phyloP scores from a whole-genome alignment of 1,284 basidiomycete species.

The Melampsora americana region DNA sequence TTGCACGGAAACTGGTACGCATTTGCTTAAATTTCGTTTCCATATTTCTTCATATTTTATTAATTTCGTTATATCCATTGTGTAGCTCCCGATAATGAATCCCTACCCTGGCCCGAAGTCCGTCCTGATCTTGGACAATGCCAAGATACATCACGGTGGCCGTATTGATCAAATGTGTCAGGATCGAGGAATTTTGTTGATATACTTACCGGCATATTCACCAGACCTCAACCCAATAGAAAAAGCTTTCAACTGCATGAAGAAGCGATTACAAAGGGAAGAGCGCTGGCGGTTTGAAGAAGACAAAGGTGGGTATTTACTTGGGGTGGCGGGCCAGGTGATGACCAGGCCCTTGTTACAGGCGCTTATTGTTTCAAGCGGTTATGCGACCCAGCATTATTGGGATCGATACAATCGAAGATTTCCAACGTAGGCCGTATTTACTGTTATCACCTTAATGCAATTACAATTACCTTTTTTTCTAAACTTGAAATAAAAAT shows the following conservation, averaged over 20 bases:
- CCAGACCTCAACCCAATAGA: conserved; percentile 23
- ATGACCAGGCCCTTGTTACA: neutral
- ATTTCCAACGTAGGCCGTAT: no score
- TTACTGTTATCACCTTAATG: no score
- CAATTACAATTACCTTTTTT: no score
- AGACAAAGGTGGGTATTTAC: neutral
- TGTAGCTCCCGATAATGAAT: conserved; percentile 11
- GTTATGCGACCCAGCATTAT: neutral
- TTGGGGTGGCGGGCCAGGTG: neutral
- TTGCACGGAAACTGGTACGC: neutral
- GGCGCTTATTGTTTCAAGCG: neutral
- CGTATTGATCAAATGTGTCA: neutral
- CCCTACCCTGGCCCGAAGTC: neutral
- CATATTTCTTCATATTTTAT: neutral
- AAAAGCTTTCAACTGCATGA: conserved; percentile 6
- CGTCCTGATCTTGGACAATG: conserved; percentile 14
- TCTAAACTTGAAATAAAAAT: no score
- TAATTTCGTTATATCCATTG: neutral
- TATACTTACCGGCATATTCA: conserved; percentile 20
- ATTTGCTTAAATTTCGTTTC: no score
- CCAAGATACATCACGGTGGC: neutral
- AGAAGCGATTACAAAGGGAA: neutral
- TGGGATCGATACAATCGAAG: neutral
- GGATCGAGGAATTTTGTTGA: neutral
- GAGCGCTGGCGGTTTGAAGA: neutral